phyloP scores from a whole-genome alignment of 2,329 filamentous ascomycete genomes.

The Neobulgaria alba region DNA sequence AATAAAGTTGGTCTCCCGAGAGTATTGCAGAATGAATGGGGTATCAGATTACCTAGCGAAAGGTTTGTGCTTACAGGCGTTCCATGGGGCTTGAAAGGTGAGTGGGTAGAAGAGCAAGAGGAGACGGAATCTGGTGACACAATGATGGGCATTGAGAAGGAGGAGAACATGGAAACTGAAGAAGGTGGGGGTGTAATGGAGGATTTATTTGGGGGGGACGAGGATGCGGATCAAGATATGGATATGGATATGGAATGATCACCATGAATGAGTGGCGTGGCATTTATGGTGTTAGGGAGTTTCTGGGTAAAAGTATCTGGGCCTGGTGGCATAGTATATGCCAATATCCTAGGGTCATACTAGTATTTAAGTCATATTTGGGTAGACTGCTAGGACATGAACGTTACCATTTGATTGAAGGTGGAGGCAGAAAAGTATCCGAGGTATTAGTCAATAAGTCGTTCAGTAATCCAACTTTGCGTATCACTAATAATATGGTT shows the following conservation, averaged over 20 bases:
- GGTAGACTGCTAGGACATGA: too few species aligned
- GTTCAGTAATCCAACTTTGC: too few species aligned
- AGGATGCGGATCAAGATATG: neutral
- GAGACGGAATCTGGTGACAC: slow-evolving; percentile 32
- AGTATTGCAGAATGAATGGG: slow-evolving; percentile 58
- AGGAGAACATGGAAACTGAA: neutral
- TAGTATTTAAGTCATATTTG: too few species aligned
- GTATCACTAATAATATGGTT: too few species aligned
- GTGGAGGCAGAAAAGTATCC: too few species aligned
- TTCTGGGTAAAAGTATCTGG: too few species aligned
- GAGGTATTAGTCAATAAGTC: too few species aligned
- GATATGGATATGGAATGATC: neutral
- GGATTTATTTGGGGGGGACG: slow-evolving; percentile 5
- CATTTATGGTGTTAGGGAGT: too few species aligned
- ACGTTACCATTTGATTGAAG: too few species aligned
- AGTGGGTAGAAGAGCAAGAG: slow-evolving; percentile 35
- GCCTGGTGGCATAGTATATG: too few species aligned
- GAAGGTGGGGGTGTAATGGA: slow-evolving; percentile 5
- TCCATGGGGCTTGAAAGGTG: slow-evolving; percentile 47
- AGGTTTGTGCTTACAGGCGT: slow-evolving; percentile 47
- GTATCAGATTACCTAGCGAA: slow-evolving; percentile 57
- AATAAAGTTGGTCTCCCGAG: slow-evolving; percentile 59
- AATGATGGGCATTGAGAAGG: slow-evolving; percentile 1
- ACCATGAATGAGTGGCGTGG: too few species aligned
- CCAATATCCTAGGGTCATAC: too few species aligned